A percentile compares a stretch with the other conserved stretches of the same genome.
Conservation (phyloP, 169 alveolate genomes). For the Eimeria acervulina region DNA sequence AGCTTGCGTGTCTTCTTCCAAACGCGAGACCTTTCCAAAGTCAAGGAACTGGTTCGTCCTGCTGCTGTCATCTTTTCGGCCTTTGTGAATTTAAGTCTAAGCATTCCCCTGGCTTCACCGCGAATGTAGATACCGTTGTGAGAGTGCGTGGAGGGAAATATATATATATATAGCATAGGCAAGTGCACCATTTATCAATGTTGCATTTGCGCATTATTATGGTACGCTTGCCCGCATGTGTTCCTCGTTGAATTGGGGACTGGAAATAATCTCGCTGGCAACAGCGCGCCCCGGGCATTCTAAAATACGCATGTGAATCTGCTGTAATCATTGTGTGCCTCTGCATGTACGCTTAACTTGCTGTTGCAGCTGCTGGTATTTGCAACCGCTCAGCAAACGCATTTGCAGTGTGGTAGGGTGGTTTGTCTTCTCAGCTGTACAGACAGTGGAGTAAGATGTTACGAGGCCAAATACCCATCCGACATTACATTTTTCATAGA, state of each 20-base stretch:
- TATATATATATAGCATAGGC: neutral
- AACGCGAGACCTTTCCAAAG: slow-evolving; percentile 77
- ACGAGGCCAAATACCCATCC: slow-evolving; percentile 67
- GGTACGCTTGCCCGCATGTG: neutral
- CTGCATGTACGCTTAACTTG: neutral
- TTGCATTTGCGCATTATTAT: neutral
- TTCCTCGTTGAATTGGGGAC: neutral
- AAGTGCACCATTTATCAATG: neutral
- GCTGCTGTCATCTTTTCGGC: neutral
- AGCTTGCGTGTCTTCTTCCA: slow-evolving; percentile 70
- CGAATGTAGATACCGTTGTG: neutral
- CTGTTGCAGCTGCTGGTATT: neutral
- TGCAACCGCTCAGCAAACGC: neutral
- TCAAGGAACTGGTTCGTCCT: slow-evolving; percentile 65
- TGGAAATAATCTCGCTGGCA: neutral
- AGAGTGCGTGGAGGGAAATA: neutral
- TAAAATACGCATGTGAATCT: neutral
- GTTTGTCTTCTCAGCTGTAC: slow-evolving; percentile 38
- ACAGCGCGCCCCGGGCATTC: neutral
- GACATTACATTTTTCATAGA: slow-evolving; percentile 80
- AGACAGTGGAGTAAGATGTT: slow-evolving; percentile 82
- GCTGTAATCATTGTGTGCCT: neutral
- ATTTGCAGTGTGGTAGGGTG: neutral
- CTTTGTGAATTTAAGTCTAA: neutral
- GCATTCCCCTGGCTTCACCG: neutral